A percentile compares a stretch with the other conserved stretches of the same genome.
phyloP scores from a whole-genome alignment of 495 filamentous ascomycete species.

The Cercophora samala region DNA sequence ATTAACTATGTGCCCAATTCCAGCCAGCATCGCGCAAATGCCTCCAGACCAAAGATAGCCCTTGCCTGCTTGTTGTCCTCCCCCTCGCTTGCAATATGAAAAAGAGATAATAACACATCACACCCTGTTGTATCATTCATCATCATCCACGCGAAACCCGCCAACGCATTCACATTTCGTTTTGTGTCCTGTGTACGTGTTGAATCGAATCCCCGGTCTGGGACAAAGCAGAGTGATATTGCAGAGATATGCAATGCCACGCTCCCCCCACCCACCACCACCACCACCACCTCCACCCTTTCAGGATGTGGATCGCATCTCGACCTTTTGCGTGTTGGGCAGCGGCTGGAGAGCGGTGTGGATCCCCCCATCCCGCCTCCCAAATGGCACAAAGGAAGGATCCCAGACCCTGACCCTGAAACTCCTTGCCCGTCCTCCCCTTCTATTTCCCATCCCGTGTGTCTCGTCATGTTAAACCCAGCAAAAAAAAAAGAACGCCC shows the following conservation, averaged over 20 bases:
- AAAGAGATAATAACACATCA: background rate
- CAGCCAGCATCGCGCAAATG: background rate
- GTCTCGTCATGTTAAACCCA: background rate
- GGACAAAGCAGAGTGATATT: background rate
- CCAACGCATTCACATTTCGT: slow-evolving; percentile 2
- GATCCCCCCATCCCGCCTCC: background rate
- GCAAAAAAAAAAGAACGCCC: slow-evolving; percentile 1
- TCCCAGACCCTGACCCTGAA: slow-evolving; percentile 2
- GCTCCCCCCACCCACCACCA: background rate
- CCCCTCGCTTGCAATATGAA: slow-evolving; percentile 6
- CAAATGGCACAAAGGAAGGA: background rate
- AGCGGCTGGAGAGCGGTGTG: background rate
- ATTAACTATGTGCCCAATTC: slow-evolving; percentile 23
- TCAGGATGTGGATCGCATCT: background rate
- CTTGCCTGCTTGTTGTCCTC: background rate
- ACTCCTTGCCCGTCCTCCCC: background rate
- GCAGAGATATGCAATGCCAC: background rate
- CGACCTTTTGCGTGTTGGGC: background rate
- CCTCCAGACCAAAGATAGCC: background rate
- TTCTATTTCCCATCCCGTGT: background rate
- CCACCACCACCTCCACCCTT: background rate
- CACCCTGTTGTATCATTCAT: background rate
- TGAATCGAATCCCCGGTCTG: slow-evolving; percentile 1
- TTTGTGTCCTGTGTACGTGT: background rate
- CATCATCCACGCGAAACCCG: background rate